phyloP scores from a whole-genome alignment of 169 alveolate genomes.

The Cryptosporidium felis region DNA sequence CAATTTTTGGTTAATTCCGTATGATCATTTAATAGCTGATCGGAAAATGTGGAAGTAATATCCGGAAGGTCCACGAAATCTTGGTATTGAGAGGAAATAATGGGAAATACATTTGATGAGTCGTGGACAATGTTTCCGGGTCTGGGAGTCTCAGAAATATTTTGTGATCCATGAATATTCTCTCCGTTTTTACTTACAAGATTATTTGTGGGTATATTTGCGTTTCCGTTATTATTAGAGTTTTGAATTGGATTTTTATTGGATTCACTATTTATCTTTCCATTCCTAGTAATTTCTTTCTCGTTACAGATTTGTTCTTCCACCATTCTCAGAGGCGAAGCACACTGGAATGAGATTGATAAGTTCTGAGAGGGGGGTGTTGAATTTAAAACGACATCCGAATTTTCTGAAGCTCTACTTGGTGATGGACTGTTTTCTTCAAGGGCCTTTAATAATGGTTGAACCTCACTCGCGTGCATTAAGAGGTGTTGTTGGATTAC shows the following conservation, averaged over 20 bases:
- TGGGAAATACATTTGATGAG: slow-evolving; percentile 23
- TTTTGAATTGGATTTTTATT: background rate
- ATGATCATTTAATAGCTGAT: slow-evolving; percentile 19
- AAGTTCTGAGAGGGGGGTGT: background rate
- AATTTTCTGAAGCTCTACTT: background rate
- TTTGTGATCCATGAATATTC: slow-evolving; percentile 3
- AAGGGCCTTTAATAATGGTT: slow-evolving; percentile 6
- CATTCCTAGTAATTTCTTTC: background rate
- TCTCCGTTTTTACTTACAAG: background rate
- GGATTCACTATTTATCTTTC: background rate
- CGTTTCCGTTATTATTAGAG: background rate
- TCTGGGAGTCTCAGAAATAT: background rate
- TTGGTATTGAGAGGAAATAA: slow-evolving; percentile 43
- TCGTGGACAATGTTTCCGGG: background rate
- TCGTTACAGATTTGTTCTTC: background rate
- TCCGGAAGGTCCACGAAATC: slow-evolving; percentile 49
- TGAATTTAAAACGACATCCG: slow-evolving; percentile 9
- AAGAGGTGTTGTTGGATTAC: slow-evolving; percentile 51
- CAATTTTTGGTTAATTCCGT: slow-evolving; percentile 22
- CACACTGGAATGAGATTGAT: slow-evolving; percentile 21
- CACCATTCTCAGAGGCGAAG: background rate
- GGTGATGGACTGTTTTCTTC: background rate
- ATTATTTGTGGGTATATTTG: background rate
- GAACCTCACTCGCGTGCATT: slow-evolving; percentile 22
- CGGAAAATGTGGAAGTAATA: slow-evolving; percentile 23